Evolutionary conservation across 768 basidiomycete species (phyloP), one percentile per base, ranked within the genome.

Genomic region (Kwoniella sp.): DNA sequence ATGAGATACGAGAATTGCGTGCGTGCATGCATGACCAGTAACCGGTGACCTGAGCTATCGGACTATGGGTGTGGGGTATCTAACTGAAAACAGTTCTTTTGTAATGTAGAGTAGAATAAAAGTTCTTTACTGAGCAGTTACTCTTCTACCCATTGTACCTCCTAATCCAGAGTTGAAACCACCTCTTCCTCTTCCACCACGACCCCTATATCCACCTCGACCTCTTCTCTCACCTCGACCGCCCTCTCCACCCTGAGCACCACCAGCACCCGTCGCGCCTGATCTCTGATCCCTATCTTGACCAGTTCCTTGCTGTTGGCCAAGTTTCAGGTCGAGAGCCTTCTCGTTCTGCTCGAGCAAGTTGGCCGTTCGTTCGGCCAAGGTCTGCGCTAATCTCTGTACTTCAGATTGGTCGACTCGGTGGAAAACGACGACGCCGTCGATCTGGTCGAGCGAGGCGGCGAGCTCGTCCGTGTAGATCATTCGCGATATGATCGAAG

Each of bases 341-440:
- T 94, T 95, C 81, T 97, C 93, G 73, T 92, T 95, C 70, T 90
- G 89, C 74, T 97, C 93, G 5, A 93, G 88, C 86, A 97, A 84
- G 21, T 85, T 83, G 25, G 85, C 87, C 21, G 94, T 85, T 80
- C 91, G 91, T 72, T 98, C 94, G 6, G 95, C 89, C 47, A 99
- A 85, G 44, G 86, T 85, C 73, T 90, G 89, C 1, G 91, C 88
- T n/a, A 97, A 83, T 77, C 92, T 89, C 80, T 99, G 96, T 2
- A 89, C 84, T 50, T 91, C 89, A 17, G 90, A 88, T 37, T 90
- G 85, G 71, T 97, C 94, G 61, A 92, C 86, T 60, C 92, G 88
- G 77, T 98, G 92, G 84, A 98, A 93, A 50, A 95, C 88, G 60
- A 99, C 85, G 47, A 95, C 92, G 37, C 88, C 89, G 24, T 88